Conservation (phyloP, 192 early-diverging fungal genomes). For the Lobosporangium transversale region DNA sequence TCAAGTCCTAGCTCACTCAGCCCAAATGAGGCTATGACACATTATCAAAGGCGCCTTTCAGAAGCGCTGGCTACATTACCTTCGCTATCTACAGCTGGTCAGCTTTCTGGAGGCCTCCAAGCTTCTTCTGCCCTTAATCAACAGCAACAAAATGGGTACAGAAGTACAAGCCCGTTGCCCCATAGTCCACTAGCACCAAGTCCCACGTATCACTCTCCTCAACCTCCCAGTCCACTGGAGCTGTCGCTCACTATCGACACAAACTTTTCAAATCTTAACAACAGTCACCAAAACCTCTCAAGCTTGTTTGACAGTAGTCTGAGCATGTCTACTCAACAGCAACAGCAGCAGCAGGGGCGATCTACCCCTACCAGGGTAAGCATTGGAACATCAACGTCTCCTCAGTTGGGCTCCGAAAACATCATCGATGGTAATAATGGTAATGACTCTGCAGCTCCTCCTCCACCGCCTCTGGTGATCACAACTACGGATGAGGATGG, state of each 20-base stretch:
- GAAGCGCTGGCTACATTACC: constrained; percentile 9
- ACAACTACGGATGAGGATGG: constrained; percentile 50
- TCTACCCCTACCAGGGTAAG: constrained; percentile 11
- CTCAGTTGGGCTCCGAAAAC: constrained; percentile 23
- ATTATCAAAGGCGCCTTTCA: constrained; percentile 28
- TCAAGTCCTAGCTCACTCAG: constrained; percentile 37
- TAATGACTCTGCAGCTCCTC: constrained; percentile 12
- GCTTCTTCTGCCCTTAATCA: constrained; percentile 3
- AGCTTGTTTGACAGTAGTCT: constrained; percentile 32
- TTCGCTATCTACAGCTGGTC: background rate
- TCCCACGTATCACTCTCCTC: constrained; percentile 30
- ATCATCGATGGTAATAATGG: too few species aligned
- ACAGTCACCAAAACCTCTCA: constrained; percentile 35
- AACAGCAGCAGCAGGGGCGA: constrained; percentile 16
- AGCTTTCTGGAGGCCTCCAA: constrained; percentile 13
- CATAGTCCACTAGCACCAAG: constrained; percentile 26
- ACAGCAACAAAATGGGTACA: constrained; percentile 15
- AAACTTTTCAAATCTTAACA: constrained; percentile 29
- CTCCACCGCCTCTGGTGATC: constrained; percentile 44
- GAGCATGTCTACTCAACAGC: constrained; percentile 23
- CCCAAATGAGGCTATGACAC: constrained; percentile 23
- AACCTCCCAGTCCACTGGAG: constrained; percentile 37
- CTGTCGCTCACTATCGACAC: constrained; percentile 39
- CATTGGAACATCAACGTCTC: constrained; percentile 40
- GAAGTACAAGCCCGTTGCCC: constrained; percentile 33